Base-by-base conservation (phyloP, 2,329 filamentous ascomycete species). In the Phialophora chinensis region DNA sequence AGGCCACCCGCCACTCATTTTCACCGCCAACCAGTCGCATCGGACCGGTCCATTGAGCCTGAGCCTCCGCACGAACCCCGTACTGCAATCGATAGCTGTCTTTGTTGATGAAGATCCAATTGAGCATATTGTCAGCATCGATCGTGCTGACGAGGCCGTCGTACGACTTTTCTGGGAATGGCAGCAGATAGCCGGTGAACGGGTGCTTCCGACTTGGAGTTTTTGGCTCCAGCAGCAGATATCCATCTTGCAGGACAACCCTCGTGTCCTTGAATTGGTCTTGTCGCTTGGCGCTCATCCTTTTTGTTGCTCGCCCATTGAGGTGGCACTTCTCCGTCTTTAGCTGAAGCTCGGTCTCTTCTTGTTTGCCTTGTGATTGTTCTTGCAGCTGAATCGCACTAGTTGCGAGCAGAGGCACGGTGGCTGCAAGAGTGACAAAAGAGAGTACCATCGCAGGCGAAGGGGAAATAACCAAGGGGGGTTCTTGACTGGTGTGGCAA, bases 11-110 rank as follows among this genome's bases (percentile, higher is more conserved):
- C 57, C 67, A 74, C 14, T 67, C 66, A 2, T 38, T 42, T 10
- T 66, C 33, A 23, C 56, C 72, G 20, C 50, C 61, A 73, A 91
- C 89, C 89, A 91, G 96, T 6, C 90, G 42, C 49, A 61, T 33
- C 4, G 59, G 89, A n/a, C 92, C 92, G 56, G 93, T 86, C 67
- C 90, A 81, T 76, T 96, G 90, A 29, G 82, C 85, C 38, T 89
- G 82, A 27, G 90, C 91, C 66, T 91, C 88, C 58, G 87, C 88
- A 20, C 91, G 87, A n/a, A 88, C 88, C 11, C 87, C 87, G 74
- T 89, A 88, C 70, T 83, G 85, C 25, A 90, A 70, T 73, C 88
- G 85, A 59, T 85, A 80, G 0, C 87, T 89, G 20, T 85, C 77
- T 58, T 82, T 83, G 74, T 90, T 86, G 27, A 86, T 83, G 73